Evolutionary conservation across 1,284 basidiomycete genomes (phyloP), one percentile per base, ranked within the genome.

Genomic region (Leccinum griseonigrum): DNA sequence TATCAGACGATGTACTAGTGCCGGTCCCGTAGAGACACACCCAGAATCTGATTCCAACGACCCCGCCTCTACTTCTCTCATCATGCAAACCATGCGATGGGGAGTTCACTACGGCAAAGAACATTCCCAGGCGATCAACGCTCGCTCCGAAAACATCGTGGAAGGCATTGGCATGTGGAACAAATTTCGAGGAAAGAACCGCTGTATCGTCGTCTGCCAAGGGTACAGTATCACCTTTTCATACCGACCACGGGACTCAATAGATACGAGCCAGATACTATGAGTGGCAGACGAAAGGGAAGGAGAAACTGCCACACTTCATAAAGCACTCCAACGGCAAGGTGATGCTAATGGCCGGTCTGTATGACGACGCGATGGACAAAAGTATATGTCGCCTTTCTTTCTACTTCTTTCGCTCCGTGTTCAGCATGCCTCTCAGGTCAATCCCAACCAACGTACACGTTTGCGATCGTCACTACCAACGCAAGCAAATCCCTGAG

Each of bases 391-490:
- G 16, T 22, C n/a, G 10, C 8, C 43, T 48, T 16, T 13, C 11
- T 11, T n/a, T 51, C 50, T 28, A 3, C 22, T 16, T 51, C 22
- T 16, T 26, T 51, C 14, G 4, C 28, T 29, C 28, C 9, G 1
- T 29, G 14, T 29, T 48, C 7, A 48, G 18, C 18, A 5, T 22
- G 43, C 11, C 66, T 57, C 67, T 3, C 66, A 83, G 90, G 84
- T 4, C 77, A 83, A 58, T 80, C 78, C 0, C 75, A 86, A 54
- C 83, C 86, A 0, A 76, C 93, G 1, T 92, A 87, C 79, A 92
- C 92, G 0, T 98, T 94, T 73, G 91, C 92, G 0, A 93, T 98
- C 60, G 86, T 98, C 54, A 98, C 96, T 0, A 95, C 94, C 0
- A 77, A 82, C 11, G 89, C 92, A 1, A 83, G 83, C 69, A 82